Percentiles rank a stretch among this genome's conserved stretches.
Evolutionary conservation across 148 eudicot species (phyloP).

Genomic region (Vaccinium myrtillus): DNA sequence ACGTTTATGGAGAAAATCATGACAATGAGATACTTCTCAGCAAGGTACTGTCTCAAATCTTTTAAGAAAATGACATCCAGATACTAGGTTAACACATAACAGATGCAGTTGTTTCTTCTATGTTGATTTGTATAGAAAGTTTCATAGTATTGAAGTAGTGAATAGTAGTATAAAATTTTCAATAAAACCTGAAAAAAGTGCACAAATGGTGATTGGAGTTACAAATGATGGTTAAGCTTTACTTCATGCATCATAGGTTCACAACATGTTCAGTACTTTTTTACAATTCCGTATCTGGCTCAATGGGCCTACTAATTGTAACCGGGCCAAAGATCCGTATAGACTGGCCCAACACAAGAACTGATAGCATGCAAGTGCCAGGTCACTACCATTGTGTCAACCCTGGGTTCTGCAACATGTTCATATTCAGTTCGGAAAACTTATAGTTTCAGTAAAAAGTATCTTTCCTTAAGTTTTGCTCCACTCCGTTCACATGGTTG

Average conservation of each 20-base stretch:
- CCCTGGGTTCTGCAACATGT: neutral
- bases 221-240: neutral
- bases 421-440: neutral
- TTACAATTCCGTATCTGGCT: neutral
- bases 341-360: neutral
- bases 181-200: no score
- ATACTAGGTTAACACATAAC: neutral
- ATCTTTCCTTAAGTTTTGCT: neutral
- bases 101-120: neutral
- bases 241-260: neutral
- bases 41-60: conserved; percentile 28
- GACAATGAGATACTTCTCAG: conserved; percentile 53
- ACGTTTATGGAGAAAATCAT: conserved; percentile 31
- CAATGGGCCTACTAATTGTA: neutral
- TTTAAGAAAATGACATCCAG: neutral
- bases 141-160: neutral
- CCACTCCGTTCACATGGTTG: neutral
- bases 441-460: neutral
- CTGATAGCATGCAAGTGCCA: neutral
- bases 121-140: neutral
- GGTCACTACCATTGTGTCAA: neutral
- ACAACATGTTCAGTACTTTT: neutral
- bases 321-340: neutral
- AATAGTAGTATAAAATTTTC: neutral
- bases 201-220: neutral